Conservation (phyloP, 805 yeast species). For the Candida suzukii region DNA sequence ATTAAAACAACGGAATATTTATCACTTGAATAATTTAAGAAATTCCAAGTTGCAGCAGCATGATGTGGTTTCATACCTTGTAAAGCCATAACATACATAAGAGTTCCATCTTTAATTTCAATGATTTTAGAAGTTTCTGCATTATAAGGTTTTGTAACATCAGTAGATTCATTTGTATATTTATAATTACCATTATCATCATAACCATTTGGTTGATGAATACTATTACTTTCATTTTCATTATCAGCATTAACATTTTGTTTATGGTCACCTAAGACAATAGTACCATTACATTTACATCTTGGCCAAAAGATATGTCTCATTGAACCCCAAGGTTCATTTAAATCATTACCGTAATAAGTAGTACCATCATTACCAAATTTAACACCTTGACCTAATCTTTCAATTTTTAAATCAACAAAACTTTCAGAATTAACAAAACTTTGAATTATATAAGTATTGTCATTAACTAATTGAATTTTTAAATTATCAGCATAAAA, state of each 20-base stretch:
- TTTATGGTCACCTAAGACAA: slow-evolving; percentile 35
- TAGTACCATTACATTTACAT: slow-evolving; percentile 59
- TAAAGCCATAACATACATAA: slow-evolving; percentile 92
- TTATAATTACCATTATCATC: not conserved
- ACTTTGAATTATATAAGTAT: slow-evolving; percentile 48
- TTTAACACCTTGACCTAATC: slow-evolving; percentile 73
- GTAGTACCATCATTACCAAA: slow-evolving; percentile 87
- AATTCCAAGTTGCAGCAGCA: slow-evolving; percentile 97
- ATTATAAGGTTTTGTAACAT: slow-evolving; percentile 17
- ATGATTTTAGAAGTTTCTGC: slow-evolving; percentile 8
- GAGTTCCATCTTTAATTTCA: slow-evolving; percentile 31
- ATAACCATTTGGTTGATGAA: slow-evolving; percentile 4
- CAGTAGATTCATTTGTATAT: slow-evolving; percentile 15
- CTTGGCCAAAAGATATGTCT: slow-evolving; percentile 97
- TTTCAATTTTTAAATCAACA: slow-evolving; percentile 60
- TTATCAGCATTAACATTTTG: slow-evolving; percentile 3
- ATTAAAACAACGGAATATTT: slow-evolving; percentile 71
- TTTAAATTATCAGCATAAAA: slow-evolving; percentile 72
- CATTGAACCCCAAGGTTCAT: slow-evolving; percentile 95
- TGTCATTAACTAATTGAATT: slow-evolving; percentile 50
- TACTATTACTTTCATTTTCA: slow-evolving; percentile 2
- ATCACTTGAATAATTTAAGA: slow-evolving; percentile 78
- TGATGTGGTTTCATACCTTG: slow-evolving; percentile 99
- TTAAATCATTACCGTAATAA: slow-evolving; percentile 74
- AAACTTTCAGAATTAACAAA: slow-evolving; percentile 59